These are phyloP conservation scores for Tylopilus rubrobrunneus DNA, from an alignment of 768 basidiomycete genomes.

Conservation along the genomic window DNA sequence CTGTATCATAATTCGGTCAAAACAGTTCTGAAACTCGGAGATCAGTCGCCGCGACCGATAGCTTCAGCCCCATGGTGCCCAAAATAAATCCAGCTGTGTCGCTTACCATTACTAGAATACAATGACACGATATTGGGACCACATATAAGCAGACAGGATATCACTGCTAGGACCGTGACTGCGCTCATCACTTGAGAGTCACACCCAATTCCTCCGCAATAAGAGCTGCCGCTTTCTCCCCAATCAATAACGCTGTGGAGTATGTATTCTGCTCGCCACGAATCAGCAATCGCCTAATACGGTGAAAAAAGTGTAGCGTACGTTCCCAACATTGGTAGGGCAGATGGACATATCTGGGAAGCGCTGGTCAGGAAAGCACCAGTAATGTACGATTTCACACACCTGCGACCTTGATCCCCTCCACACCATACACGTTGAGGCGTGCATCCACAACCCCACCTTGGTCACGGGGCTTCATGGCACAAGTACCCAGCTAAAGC, in stretches of 20 bases:
- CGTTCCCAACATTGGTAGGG: slow-evolving; percentile 23
- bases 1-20: too few relatives aligned
- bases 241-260: slow-evolving; percentile 42
- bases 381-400: not conserved
- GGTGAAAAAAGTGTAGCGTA: not conserved
- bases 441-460: slow-evolving; percentile 61
- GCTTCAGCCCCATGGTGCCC: too few relatives aligned
- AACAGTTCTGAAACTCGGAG: too few relatives aligned
- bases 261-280: slow-evolving; percentile 35
- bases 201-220: slow-evolving; percentile 48
- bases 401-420: slow-evolving; percentile 61
- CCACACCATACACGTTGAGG: slow-evolving; percentile 60
- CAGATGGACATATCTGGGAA: slow-evolving; percentile 36
- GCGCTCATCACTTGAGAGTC: not conserved
- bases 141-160: too few relatives aligned
- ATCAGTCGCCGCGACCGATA: too few relatives aligned
- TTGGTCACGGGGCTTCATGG: slow-evolving; percentile 59
- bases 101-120: too few relatives aligned
- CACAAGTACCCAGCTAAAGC: slow-evolving; percentile 58
- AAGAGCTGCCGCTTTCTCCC: slow-evolving; percentile 59
- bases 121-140: too few relatives aligned
- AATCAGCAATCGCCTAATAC: not conserved
- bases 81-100: too few relatives aligned
- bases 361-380: too few relatives aligned
- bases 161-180: too few relatives aligned